Evolutionary conservation across 306 rosid genomes (phyloP).

Genomic region (Comarum palustre): DNA sequence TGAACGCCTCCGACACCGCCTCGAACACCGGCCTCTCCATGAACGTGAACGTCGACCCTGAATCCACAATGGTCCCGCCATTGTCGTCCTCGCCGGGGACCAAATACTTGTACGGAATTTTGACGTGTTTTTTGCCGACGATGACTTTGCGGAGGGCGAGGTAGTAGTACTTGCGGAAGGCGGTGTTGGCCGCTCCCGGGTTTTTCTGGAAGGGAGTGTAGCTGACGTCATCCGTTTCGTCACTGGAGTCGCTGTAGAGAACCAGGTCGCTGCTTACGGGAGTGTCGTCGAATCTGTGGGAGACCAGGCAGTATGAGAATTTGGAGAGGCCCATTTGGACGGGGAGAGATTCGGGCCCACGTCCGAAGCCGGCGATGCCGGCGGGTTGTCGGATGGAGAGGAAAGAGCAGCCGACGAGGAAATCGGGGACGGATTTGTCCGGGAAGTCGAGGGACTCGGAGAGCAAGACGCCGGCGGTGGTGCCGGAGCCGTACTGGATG

Average conservation of each 20-base stretch:
- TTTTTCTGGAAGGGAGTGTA: slow-evolving; percentile 69
- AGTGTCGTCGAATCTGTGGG: slow-evolving; percentile 66
- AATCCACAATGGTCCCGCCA: slow-evolving; percentile 84
- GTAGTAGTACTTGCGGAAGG: slow-evolving; percentile 61
- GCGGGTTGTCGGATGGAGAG: slow-evolving; percentile 65
- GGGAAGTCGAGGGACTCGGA: slow-evolving; percentile 62
- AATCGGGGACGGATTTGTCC: slow-evolving; percentile 26
- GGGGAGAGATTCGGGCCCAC: slow-evolving; percentile 70
- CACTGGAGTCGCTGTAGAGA: slow-evolving; percentile 31
- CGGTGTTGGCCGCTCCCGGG: slow-evolving; percentile 35
- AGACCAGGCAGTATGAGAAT: slow-evolving; percentile 73
- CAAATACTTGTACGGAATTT: slow-evolving; percentile 44
- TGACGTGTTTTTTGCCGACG: slow-evolving; percentile 51
- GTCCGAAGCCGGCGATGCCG: slow-evolving; percentile 92
- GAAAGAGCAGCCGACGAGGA: slow-evolving; percentile 75
- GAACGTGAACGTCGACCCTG: slow-evolving; percentile 78
- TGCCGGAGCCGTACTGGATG: slow-evolving; percentile 66
- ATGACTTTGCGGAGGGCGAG: slow-evolving; percentile 45
- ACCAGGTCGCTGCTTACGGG: slow-evolving; percentile 58
- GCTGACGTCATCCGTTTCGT: slow-evolving; percentile 22
- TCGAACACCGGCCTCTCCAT: slow-evolving; percentile 60
- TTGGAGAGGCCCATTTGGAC: slow-evolving; percentile 64
- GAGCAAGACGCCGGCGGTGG: slow-evolving; percentile 60
- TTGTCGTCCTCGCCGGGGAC: slow-evolving; percentile 52
- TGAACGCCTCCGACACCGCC: slow-evolving; percentile 47